A percentile compares a stretch with the other conserved stretches of the same genome.
Evolutionary conservation across 2,329 filamentous ascomycete species (phyloP).

Genomic region (Sclerotinia minor): DNA sequence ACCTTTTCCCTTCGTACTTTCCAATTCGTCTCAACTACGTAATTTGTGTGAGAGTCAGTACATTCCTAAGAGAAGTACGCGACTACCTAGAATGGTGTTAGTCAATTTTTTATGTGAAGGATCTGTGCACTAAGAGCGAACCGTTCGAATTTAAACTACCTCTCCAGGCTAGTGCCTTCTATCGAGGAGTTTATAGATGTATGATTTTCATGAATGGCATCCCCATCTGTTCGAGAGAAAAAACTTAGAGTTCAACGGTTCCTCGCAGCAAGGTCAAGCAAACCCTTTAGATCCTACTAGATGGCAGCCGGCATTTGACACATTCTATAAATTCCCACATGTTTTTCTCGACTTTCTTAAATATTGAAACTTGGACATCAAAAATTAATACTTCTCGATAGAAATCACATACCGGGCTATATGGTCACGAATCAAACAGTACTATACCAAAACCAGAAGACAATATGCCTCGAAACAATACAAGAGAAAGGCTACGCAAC

Average conservation of each 20-base stretch:
- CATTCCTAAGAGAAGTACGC: neutral
- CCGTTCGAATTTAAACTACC: neutral
- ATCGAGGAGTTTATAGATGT: neutral
- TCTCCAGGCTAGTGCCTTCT: neutral
- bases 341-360: neutral
- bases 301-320: neutral
- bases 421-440: neutral
- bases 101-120: too few relatives aligned
- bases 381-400: neutral
- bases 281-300: neutral
- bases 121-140: neutral
- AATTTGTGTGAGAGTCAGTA: neutral
- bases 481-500: slow-evolving; percentile 24
- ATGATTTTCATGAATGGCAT: neutral
- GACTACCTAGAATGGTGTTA: too few relatives aligned
- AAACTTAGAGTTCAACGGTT: neutral
- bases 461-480: neutral
- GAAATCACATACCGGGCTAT: neutral
- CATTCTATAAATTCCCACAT: neutral
- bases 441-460: neutral
- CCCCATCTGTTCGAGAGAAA: neutral
- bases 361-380: neutral
- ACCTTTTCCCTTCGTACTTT: neutral
- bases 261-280: neutral
- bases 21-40: too few relatives aligned